Percentiles rank a stretch among this genome's conserved stretches.
These are phyloP conservation scores for Salicornia ramosissima DNA, from an alignment of 148 eudicot genomes.

Conservation along the genomic window DNA sequence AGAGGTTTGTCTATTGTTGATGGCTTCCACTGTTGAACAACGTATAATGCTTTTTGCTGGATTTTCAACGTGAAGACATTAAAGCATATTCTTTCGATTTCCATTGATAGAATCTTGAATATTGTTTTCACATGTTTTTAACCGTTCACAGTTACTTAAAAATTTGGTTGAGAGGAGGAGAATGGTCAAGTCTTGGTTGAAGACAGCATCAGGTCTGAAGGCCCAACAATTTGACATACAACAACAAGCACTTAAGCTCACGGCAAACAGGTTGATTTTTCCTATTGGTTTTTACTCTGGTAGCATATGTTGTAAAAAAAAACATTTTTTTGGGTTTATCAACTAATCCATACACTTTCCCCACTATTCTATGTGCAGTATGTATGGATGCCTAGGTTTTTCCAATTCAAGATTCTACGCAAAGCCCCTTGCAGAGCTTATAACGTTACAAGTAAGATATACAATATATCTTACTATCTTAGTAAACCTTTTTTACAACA, in stretches of 20 bases:
- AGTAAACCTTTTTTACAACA: not conserved
- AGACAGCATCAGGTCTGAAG: constrained; percentile 72
- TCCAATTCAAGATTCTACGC: constrained; percentile 96
- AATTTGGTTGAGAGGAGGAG: constrained; percentile 86
- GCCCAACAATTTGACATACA: constrained; percentile 81
- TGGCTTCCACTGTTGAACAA: too few species aligned
- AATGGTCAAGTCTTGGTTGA: constrained; percentile 67
- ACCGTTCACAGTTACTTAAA: constrained; percentile 55
- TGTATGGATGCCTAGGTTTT: constrained; percentile 99
- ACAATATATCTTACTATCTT: not conserved
- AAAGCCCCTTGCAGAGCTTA: constrained; percentile 93
- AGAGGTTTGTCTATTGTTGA: too few species aligned
- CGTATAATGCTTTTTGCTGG: not conserved
- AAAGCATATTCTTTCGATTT: not conserved
- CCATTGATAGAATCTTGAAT: not conserved
- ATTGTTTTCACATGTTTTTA: not conserved
- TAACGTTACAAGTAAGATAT: constrained; percentile 62
- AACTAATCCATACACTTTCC: too few species aligned
- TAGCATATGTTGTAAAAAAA: not conserved
- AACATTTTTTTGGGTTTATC: not conserved
- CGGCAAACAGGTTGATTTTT: constrained; percentile 78
- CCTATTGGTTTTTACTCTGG: not conserved
- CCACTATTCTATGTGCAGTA: constrained; percentile 41
- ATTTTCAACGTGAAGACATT: not conserved
- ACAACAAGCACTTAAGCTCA: constrained; percentile 96